These are phyloP conservation scores for Oleoguttula mirabilis DNA, from an alignment of 495 filamentous ascomycete genomes.

Conservation along the genomic window DNA sequence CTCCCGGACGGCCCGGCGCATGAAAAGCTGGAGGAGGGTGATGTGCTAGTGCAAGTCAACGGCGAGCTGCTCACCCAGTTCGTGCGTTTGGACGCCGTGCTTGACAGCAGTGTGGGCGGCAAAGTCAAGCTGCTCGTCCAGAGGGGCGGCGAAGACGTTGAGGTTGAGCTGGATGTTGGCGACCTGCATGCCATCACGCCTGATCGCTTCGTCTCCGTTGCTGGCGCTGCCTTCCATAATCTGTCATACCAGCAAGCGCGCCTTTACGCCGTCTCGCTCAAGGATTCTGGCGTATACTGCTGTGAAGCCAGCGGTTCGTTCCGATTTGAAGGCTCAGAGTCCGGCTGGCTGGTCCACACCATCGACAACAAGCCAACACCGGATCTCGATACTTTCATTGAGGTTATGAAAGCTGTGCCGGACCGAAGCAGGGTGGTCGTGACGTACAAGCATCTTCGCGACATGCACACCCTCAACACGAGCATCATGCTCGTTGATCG, in stretches of 20 bases:
- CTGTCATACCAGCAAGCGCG: slow-evolving; percentile 94
- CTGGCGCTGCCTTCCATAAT: slow-evolving; percentile 86
- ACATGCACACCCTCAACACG: slow-evolving; percentile 88
- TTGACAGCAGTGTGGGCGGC: slow-evolving; percentile 75
- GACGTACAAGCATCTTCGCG: slow-evolving; percentile 87
- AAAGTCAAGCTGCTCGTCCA: slow-evolving; percentile 67
- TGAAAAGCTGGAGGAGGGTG: slow-evolving; percentile 77
- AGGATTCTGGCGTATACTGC: slow-evolving; percentile 67
- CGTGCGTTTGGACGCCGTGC: slow-evolving; percentile 78
- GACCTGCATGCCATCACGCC: slow-evolving; percentile 92
- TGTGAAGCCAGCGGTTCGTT: slow-evolving; percentile 94
- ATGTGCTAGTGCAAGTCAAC: slow-evolving; percentile 92
- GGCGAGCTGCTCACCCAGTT: slow-evolving; percentile 90
- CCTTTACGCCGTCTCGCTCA: slow-evolving; percentile 79
- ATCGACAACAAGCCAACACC: slow-evolving; percentile 83
- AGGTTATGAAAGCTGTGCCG: slow-evolving; percentile 80
- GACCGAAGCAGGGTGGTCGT: slow-evolving; percentile 84
- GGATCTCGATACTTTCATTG: slow-evolving; percentile 76
- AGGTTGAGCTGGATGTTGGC: slow-evolving; percentile 75
- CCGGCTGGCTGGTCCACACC: slow-evolving; percentile 87
- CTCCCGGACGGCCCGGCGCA: slow-evolving; percentile 83
- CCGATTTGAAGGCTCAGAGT: slow-evolving; percentile 77
- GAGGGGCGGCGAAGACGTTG: slow-evolving; percentile 75
- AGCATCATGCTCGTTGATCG: slow-evolving; percentile 86
- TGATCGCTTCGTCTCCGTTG: slow-evolving; percentile 86